Base-by-base conservation (phyloP, 331 rosid species). In the Erythrophleum ivorense region DNA sequence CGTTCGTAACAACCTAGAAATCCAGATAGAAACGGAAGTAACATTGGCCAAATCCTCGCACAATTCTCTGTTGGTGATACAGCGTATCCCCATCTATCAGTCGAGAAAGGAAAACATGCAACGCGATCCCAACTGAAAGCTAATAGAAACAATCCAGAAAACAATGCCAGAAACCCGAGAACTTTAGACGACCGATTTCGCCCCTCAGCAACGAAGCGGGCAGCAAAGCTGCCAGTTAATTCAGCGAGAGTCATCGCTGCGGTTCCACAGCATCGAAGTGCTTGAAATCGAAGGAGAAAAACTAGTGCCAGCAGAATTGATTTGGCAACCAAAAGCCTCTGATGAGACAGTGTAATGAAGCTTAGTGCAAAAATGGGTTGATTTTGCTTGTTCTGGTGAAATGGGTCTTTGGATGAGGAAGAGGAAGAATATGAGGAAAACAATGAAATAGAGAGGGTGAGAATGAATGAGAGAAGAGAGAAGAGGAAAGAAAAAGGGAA, bases 191-290 rank as follows among this genome's bases (percentile, higher is more conserved):
- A 71, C 12, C 76, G 77, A 52, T 70, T 79, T 58, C 78, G 76
- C 55, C 87, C 38, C 54, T 87, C 89, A 0, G 83, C 80, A 14
- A 89, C 7, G 72, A 84, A 86, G n/a, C 92, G 83, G 1, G 97
- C 94, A 0, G 85, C 87, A 0, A 91, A 84, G 15, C 85, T 88
- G 9, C 98, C 98, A 7, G 85, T 87, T 57, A 95, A 75, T 33
- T 95, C 98, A 3, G 98, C 95, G 0, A 95, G 95, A 73, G 93
- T 95, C 98, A 91, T 90, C 12, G 98, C 91, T 4, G 98, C 97
- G 0, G 98, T 82, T 74, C 98, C 89, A 50, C 98, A 95, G 76
- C 89, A 93, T 14, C 95, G 82, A 29, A 95, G 97, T 13, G 97
- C 95, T 58, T 93, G 97, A 49, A 95, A 95, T 1, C 98, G 87